Conservation (phyloP, 2,329 filamentous ascomycete genomes). For the Lecanicillium sp. region DNA sequence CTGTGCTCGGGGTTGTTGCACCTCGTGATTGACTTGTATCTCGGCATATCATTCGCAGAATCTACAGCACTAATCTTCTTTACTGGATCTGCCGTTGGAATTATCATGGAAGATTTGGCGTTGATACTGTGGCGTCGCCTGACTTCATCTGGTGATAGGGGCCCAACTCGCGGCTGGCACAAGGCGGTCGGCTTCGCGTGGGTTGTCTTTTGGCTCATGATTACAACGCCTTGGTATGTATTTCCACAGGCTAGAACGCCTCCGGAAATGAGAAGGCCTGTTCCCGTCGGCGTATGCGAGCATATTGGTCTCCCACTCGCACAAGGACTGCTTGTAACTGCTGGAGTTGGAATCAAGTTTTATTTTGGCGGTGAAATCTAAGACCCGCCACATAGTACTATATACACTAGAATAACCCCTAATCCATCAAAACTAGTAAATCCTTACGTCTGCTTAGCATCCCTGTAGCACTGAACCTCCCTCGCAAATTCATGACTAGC, state of each 20-base stretch:
- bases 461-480: constrained; percentile 23
- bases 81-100: constrained; percentile 3
- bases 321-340: constrained; percentile 1
- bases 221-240: constrained; percentile 11
- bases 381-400: no score
- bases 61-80: constrained; percentile 8
- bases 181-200: constrained; percentile 11
- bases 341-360: background rate
- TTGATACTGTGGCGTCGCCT: constrained; percentile 7
- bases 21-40: constrained; percentile 2
- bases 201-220: constrained; percentile 8
- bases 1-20: constrained; percentile 9
- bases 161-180: constrained; percentile 8
- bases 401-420: no score
- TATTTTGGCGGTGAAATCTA: no score
- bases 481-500: constrained; percentile 25
- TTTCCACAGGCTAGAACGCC: constrained; percentile 6
- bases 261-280: constrained; percentile 6
- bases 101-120: constrained; percentile 6
- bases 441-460: constrained; percentile 15
- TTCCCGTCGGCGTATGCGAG: constrained; percentile 7
- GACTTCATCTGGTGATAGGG: no score
- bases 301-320: constrained; percentile 1
- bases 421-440: no score
- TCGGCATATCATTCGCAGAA: no score